Evolutionary conservation across 2,329 filamentous ascomycete species (phyloP), one percentile per base, ranked within the genome.

Genomic region (Ophiostoma perfectum): DNA sequence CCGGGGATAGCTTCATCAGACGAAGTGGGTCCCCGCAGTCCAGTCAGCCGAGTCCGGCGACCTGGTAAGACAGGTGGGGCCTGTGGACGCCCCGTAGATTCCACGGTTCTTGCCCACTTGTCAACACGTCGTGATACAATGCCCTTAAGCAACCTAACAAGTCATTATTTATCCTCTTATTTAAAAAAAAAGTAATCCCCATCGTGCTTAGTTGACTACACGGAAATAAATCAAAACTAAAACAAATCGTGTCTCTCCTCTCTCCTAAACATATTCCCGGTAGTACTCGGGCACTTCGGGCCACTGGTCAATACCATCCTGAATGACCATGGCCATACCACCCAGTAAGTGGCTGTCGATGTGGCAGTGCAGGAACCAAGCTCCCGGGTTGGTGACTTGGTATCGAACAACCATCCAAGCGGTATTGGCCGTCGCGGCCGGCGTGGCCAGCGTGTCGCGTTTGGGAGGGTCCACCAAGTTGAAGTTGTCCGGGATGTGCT

Each of bases 291-390:
- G 81, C 27, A 81, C 74, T 5, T 67, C 69, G 0, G 81, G 81
- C 78, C 80, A 81, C 0, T 73, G 73, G 66, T 83, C 81, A 0
- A 81, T 67, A 0, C 80, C 81, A 64, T 84, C 82, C 70, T 81
- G 78, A 49, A 87, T 79, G 1, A 81, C 80, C 75, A 86, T 75
- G 41, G 78, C 78, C 84, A 87, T 87, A 1, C 85, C 85, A 2
- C 84, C 84, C 41, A 78, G 75, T 68, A 85, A 75, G 70, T 87
- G 85, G 41, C 80, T 81, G 73, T 81, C 78, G 44, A 86, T 82
- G 73, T 87, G 84, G 70, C 84, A 87, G 71, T 86, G 84, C 4
- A 87, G 47, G 39, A 86, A 71, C 79, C 82, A 86, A 0, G 83
- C 78, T 0, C 84, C 84, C 3, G 84, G 83, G 69, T 84, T 83